These are phyloP conservation scores for Aspergillus bertholletiae DNA, from an alignment of 495 filamentous ascomycete genomes.

Conservation along the genomic window DNA sequence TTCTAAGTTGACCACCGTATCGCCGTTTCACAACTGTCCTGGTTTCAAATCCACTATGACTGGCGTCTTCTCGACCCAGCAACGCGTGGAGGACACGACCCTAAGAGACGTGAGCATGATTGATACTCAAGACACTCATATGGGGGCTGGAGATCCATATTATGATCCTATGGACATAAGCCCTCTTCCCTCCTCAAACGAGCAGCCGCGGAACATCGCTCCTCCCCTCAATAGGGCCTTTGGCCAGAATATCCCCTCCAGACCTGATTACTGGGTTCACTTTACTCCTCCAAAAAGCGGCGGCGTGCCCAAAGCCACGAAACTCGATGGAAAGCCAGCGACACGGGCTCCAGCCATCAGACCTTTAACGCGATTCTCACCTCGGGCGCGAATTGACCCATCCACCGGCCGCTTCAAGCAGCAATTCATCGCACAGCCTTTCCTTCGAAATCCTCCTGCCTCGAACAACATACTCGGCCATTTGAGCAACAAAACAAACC, in stretches of 20 bases:
- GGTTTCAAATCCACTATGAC: conserved; percentile 9
- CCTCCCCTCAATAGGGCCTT: neutral
- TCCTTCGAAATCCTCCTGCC: neutral
- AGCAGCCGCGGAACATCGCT: neutral
- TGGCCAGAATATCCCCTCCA: neutral
- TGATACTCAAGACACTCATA: neutral
- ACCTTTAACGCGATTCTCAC: conserved; percentile 10
- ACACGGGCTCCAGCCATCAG: conserved; percentile 1
- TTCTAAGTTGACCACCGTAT: neutral
- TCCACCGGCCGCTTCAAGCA: neutral
- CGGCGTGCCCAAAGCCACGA: neutral
- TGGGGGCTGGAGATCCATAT: neutral
- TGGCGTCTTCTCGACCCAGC: conserved; percentile 4
- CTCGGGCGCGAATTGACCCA: conserved; percentile 1
- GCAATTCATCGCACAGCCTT: neutral
- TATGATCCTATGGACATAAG: conserved; percentile 19
- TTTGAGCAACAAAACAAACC: neutral
- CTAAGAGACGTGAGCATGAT: conserved; percentile 15
- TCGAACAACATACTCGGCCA: too few relatives aligned
- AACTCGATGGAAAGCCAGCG: neutral
- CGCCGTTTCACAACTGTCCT: conserved; percentile 1
- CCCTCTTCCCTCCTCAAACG: neutral
- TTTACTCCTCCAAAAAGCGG: neutral
- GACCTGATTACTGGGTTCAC: neutral
- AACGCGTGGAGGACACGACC: conserved; percentile 8